Evolutionary conservation across 352 stramenopile genomes (phyloP).

Genomic region (Phytophthora pistaciae): DNA sequence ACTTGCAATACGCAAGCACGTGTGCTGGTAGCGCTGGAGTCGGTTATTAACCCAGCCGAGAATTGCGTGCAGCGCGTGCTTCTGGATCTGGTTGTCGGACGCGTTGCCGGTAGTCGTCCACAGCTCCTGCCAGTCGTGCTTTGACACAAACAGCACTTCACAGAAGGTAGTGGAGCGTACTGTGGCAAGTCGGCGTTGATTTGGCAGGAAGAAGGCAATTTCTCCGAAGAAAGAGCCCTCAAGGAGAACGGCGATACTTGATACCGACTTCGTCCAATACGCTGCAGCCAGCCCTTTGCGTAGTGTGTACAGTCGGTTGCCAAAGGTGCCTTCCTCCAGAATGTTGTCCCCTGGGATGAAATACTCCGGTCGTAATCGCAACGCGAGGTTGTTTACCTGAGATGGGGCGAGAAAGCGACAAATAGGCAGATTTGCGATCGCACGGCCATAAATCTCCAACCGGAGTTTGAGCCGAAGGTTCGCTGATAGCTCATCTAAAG

Average conservation of each 20-base stretch:
- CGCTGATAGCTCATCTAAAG: slow-evolving; percentile 63
- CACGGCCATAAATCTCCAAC: slow-evolving; percentile 63
- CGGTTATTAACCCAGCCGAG: slow-evolving; percentile 64
- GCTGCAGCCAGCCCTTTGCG: slow-evolving; percentile 57
- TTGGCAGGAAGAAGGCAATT: slow-evolving; percentile 67
- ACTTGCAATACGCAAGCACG: slow-evolving; percentile 42
- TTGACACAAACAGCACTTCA: slow-evolving; percentile 65
- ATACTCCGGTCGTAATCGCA: slow-evolving; percentile 60
- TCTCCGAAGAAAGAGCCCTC: slow-evolving; percentile 55
- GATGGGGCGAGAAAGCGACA: slow-evolving; percentile 47
- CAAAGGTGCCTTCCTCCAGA: slow-evolving; percentile 39
- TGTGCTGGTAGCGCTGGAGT: slow-evolving; percentile 53
- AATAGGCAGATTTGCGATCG: slow-evolving; percentile 55
- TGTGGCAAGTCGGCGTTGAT: slow-evolving; percentile 61
- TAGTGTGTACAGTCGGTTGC: slow-evolving; percentile 61
- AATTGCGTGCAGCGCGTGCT: slow-evolving; percentile 67
- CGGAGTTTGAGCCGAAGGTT: slow-evolving; percentile 67
- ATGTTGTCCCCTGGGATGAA: slow-evolving; percentile 32
- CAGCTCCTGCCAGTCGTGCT: slow-evolving; percentile 62
- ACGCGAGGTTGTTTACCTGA: slow-evolving; percentile 55
- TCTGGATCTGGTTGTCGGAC: slow-evolving; percentile 57
- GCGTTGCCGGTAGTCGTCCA: slow-evolving; percentile 46
- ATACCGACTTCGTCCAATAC: slow-evolving; percentile 32
- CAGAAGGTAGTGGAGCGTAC: slow-evolving; percentile 64
- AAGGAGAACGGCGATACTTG: slow-evolving; percentile 9